Conservation (phyloP, 352 stramenopile genomes). For the Globisporangium spinosum region DNA sequence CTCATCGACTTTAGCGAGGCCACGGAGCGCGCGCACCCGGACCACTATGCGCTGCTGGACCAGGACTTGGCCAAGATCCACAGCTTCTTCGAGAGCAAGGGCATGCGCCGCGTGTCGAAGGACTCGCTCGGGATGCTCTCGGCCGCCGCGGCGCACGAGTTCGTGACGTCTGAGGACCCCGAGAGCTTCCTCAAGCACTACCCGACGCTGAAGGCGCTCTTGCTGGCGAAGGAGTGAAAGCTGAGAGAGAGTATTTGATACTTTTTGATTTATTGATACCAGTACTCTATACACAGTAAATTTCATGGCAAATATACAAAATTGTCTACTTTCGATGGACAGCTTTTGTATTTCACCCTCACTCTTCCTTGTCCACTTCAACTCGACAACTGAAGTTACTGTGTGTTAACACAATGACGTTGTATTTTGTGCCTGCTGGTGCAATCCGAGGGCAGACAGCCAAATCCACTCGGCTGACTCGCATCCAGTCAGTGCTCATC, state of each 20-base stretch:
- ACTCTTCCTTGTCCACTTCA: not conserved
- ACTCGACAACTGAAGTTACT: not conserved
- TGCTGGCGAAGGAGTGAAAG: slow-evolving; percentile 19
- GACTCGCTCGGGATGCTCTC: slow-evolving; percentile 20
- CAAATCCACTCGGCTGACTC: too few species aligned
- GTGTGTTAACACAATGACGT: not conserved
- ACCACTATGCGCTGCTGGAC: slow-evolving; percentile 48
- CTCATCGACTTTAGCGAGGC: slow-evolving; percentile 88
- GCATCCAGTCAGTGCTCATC: too few species aligned
- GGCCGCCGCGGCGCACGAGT: slow-evolving; percentile 19
- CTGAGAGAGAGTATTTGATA: not conserved
- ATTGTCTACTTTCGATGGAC: not conserved
- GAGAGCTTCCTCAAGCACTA: slow-evolving; percentile 33
- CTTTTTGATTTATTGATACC: not conserved
- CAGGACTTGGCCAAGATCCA: slow-evolving; percentile 65
- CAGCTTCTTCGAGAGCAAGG: slow-evolving; percentile 59
- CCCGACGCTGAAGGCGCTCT: slow-evolving; percentile 23
- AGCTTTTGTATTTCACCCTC: not conserved
- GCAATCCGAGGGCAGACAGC: not conserved
- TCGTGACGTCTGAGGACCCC: slow-evolving; percentile 25
- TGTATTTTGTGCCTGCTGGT: not conserved
- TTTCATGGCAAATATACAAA: not conserved
- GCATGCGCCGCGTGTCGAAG: slow-evolving; percentile 30
- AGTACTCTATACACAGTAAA: not conserved
- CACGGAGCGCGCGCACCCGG: slow-evolving; percentile 55